phyloP scores from a whole-genome alignment of 208 protist genomes.

The Porcisia hertigi region DNA sequence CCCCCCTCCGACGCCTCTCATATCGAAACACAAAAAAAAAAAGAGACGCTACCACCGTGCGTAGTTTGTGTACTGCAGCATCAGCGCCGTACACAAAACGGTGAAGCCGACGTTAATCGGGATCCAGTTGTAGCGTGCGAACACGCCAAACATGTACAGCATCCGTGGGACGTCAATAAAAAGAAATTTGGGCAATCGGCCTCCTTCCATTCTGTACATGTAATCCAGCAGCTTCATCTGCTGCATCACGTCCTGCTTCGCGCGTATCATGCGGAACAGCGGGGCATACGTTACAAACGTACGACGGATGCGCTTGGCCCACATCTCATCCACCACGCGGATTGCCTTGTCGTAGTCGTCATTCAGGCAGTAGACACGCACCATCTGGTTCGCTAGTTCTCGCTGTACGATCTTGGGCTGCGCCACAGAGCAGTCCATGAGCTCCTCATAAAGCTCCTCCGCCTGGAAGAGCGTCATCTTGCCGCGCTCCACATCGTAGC shows the following conservation, averaged over 20 bases:
- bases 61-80: conserved; percentile 39
- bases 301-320: conserved; percentile 67
- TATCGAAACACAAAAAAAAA: background rate
- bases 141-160: conserved; percentile 87
- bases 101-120: conserved; percentile 74
- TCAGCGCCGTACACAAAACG: conserved; percentile 36
- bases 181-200: conserved; percentile 72
- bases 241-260: conserved; percentile 55
- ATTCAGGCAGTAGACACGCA: conserved; percentile 79
- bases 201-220: conserved; percentile 83
- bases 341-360: conserved; percentile 77
- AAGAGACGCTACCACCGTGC: conserved; percentile 12
- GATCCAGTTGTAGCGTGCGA: conserved; percentile 88
- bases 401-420: conserved; percentile 89
- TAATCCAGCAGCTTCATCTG: conserved; percentile 71
- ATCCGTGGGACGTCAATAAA: conserved; percentile 88
- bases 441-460: conserved; percentile 84
- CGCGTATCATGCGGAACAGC: conserved; percentile 83
- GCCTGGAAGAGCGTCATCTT: conserved; percentile 81
- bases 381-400: conserved; percentile 90
- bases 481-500: conserved; percentile 86
- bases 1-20: background rate
- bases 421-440: conserved; percentile 88
- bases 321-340: conserved; percentile 83
- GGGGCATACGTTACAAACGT: conserved; percentile 92